Evolutionary conservation across 352 stramenopile genomes (phyloP).

Genomic region (Lagenidium sp.): DNA sequence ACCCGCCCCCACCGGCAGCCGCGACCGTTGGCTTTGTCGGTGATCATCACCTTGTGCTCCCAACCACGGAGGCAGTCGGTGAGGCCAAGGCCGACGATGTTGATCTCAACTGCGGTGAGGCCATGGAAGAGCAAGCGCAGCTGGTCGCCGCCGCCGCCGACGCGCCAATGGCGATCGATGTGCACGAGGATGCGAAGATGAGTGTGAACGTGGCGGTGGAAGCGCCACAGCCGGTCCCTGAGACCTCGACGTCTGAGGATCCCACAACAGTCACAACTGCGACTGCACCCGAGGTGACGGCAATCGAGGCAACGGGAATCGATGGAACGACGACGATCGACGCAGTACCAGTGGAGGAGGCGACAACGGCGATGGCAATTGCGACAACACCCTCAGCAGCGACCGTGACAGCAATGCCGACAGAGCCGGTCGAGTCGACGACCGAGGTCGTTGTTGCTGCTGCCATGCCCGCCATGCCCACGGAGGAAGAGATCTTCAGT

Average conservation of each 20-base stretch:
- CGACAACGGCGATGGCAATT: not conserved
- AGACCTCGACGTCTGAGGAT: no score
- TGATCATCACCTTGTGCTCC: not conserved
- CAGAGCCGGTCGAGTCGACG: not conserved
- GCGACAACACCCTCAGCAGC: not conserved
- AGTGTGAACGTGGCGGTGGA: no score
- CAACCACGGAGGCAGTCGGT: not conserved
- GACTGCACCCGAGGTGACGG: no score
- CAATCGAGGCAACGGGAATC: not conserved
- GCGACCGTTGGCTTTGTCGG: not conserved
- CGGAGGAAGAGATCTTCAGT: constrained; percentile 76
- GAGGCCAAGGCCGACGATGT: not conserved
- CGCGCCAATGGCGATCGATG: no score
- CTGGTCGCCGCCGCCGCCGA: no score
- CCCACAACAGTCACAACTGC: no score
- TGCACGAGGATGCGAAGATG: no score
- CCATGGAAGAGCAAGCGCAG: not conserved
- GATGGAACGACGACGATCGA: not conserved
- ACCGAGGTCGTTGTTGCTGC: not conserved
- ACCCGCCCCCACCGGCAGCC: no score
- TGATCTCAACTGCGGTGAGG: constrained; percentile 15
- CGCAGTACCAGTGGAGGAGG: not conserved
- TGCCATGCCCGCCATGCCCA: constrained; percentile 5
- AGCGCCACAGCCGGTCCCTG: no score
- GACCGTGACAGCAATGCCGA: not conserved